A percentile compares a stretch with the other conserved stretches of the same genome.
These are phyloP conservation scores for Pseudogymnoascus sp. DNA, from an alignment of 2,329 filamentous ascomycete genomes.

Conservation along the genomic window DNA sequence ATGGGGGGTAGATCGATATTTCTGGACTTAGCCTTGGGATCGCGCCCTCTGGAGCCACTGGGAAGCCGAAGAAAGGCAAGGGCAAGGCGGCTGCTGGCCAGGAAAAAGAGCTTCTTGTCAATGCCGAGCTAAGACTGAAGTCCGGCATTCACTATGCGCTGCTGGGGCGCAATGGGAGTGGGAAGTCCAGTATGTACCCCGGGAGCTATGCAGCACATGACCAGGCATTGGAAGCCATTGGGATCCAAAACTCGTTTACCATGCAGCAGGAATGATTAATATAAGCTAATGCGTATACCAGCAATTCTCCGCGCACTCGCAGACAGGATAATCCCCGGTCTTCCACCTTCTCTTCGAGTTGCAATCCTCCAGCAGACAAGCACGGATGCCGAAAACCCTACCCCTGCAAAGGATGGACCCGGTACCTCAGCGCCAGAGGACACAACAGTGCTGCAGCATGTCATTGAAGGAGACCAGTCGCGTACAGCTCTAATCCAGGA, in stretches of 20 bases:
- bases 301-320: constrained; percentile 67
- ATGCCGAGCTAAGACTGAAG: constrained; percentile 64
- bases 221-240: background rate
- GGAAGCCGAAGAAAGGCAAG: constrained; percentile 34
- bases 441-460: constrained; percentile 1
- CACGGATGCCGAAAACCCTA: constrained; percentile 27
- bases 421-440: background rate
- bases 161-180: constrained; percentile 71
- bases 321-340: constrained; percentile 69
- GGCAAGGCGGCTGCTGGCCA: constrained; percentile 40
- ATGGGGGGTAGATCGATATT: constrained; percentile 63
- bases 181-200: constrained; percentile 61
- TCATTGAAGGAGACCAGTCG: background rate
- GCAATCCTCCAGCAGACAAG: constrained; percentile 62
- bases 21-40: constrained; percentile 41
- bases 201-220: background rate
- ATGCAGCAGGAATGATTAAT: background rate
- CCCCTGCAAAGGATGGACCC: constrained; percentile 23
- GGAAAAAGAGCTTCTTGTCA: constrained; percentile 58
- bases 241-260: background rate
- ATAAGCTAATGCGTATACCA: constrained; percentile 25
- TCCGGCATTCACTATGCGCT: constrained; percentile 68
- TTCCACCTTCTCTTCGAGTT: constrained; percentile 56
- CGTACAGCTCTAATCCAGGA: constrained; percentile 12
- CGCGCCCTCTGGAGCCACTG: constrained; percentile 23